Percentiles rank a stretch among this genome's conserved stretches.
Conservation (phyloP, 164 flowering plant species). For the Vitis rupestris region DNA sequence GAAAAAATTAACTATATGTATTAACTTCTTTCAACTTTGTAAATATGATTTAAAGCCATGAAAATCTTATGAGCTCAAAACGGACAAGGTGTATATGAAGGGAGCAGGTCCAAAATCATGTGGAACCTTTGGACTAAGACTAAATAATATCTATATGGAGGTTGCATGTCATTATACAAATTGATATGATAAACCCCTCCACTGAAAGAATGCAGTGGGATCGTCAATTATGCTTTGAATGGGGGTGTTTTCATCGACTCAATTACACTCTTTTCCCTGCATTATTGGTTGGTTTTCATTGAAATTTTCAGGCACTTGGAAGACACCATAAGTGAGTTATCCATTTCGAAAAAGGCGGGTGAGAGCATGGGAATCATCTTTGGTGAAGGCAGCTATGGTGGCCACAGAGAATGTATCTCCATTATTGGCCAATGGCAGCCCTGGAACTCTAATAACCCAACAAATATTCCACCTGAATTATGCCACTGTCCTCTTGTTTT, state of each 20-base stretch:
- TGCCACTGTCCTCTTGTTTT: background rate
- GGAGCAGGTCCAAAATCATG: too few species aligned
- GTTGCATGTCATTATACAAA: too few species aligned
- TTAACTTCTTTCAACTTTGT: too few species aligned
- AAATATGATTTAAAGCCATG: too few species aligned
- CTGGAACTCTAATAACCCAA: background rate
- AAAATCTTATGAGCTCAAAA: too few species aligned
- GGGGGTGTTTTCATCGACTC: background rate
- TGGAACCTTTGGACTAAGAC: too few species aligned
- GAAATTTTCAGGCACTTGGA: background rate
- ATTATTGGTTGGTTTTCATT: background rate
- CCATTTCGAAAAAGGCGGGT: background rate
- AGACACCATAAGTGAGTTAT: background rate
- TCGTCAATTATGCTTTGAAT: background rate
- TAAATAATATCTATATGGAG: too few species aligned
- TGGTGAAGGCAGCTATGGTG: background rate
- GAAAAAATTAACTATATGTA: too few species aligned
- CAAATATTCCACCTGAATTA: background rate
- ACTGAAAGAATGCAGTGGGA: background rate
- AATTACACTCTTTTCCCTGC: background rate
- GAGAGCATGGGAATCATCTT: background rate
- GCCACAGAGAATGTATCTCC: slow-evolving; percentile 7
- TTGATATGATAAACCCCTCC: too few species aligned
- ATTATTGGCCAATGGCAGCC: slow-evolving; percentile 7
- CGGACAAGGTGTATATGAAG: too few species aligned